Evolutionary conservation across 2,329 filamentous ascomycete genomes (phyloP).

Genomic region (Bipolaris sorokiniana): DNA sequence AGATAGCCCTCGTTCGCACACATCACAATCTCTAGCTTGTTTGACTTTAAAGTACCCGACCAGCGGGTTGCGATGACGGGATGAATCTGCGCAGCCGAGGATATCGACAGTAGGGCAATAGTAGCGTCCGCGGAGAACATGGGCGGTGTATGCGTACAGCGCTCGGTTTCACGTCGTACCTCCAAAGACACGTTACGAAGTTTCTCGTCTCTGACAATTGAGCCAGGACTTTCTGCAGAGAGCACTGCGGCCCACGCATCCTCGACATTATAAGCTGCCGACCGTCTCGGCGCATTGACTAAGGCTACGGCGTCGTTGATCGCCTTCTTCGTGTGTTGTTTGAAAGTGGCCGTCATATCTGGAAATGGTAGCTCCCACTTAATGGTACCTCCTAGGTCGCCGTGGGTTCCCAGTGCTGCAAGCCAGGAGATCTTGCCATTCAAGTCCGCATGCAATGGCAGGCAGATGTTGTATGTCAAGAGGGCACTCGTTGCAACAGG

Average conservation of each 20-base stretch:
- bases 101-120: conserved; percentile 68
- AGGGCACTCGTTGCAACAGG: conserved; percentile 70
- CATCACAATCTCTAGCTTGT: conserved; percentile 67
- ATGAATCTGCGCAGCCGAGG: conserved; percentile 67
- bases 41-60: conserved; percentile 65
- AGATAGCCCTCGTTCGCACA: conserved; percentile 72
- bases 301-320: conserved; percentile 68
- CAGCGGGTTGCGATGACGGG: conserved; percentile 71
- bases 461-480: conserved; percentile 69
- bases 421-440: conserved; percentile 63
- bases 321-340: conserved; percentile 65
- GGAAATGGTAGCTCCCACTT: conserved; percentile 73
- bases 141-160: conserved; percentile 66
- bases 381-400: conserved; percentile 67
- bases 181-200: conserved; percentile 63
- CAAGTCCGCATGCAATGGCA: conserved; percentile 60
- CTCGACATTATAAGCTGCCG: conserved; percentile 64
- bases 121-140: conserved; percentile 68
- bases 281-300: conserved; percentile 69
- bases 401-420: conserved; percentile 69
- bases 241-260: conserved; percentile 67
- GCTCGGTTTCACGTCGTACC: conserved; percentile 66
- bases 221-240: conserved; percentile 57
- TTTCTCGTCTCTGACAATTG: conserved; percentile 57
- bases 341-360: conserved; percentile 67